Conservation (phyloP, 805 yeast genomes). For the Wickerhamiella occidentalis region DNA sequence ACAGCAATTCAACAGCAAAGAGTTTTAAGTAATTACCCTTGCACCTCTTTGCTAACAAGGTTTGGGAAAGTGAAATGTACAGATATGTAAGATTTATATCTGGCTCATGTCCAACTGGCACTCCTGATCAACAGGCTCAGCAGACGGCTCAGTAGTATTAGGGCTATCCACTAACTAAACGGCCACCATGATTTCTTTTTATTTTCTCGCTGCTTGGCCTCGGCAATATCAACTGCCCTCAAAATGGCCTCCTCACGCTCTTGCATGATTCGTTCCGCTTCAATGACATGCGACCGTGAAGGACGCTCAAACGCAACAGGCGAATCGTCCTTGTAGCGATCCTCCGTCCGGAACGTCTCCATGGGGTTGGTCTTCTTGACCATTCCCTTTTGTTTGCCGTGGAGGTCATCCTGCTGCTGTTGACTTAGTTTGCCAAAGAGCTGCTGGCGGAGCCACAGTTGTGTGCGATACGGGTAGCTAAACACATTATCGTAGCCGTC, state of each 20-base stretch:
- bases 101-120: no score
- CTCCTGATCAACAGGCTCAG: no score
- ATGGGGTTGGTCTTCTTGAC: constrained; percentile 15
- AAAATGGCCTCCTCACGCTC: constrained; percentile 49
- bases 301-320: constrained; percentile 51
- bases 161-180: background rate
- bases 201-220: constrained; percentile 21
- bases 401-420: constrained; percentile 53
- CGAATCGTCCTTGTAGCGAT: constrained; percentile 17
- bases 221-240: constrained; percentile 37
- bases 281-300: constrained; percentile 55
- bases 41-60: no score
- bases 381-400: constrained; percentile 28
- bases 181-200: background rate
- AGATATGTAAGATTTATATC: no score
- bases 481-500: constrained; percentile 70
- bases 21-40: no score
- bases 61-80: no score
- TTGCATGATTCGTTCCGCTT: constrained; percentile 60
- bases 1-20: no score
- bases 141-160: no score
- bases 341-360: constrained; percentile 11
- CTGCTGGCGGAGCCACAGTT: constrained; percentile 43
- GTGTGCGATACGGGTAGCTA: constrained; percentile 51
- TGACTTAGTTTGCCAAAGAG: constrained; percentile 43